These are phyloP conservation scores for Yamadazyma phyllophila DNA, from an alignment of 805 yeast genomes.

Conservation along the genomic window DNA sequence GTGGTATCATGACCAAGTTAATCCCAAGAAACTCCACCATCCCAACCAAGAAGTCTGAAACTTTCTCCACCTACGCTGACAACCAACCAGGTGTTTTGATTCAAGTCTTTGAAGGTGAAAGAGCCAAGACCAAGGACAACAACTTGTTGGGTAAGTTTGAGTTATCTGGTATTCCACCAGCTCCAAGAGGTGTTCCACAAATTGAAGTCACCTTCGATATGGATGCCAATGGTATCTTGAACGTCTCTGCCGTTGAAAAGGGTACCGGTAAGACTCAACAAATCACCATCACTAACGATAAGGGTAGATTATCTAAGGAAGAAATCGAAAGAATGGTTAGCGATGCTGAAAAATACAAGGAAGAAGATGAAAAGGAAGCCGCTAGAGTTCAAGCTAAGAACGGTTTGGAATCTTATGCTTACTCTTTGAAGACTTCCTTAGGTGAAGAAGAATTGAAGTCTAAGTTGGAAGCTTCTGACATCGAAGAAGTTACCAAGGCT, in stretches of 20 bases:
- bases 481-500: slow-evolving; percentile 69
- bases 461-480: slow-evolving; percentile 46
- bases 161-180: slow-evolving; percentile 95
- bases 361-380: slow-evolving; percentile 94
- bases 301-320: slow-evolving; percentile 97
- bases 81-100: slow-evolving; percentile 98
- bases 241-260: slow-evolving; percentile 95
- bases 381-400: slow-evolving; percentile 91
- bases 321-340: slow-evolving; percentile 97
- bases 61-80: slow-evolving; percentile 95
- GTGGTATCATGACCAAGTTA: slow-evolving; percentile 98
- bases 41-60: slow-evolving; percentile 96
- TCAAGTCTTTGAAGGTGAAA: slow-evolving; percentile 98
- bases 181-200: slow-evolving; percentile 98
- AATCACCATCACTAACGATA: slow-evolving; percentile 97
- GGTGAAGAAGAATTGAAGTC: slow-evolving; percentile 15
- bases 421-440: slow-evolving; percentile 83
- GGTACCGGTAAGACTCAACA: slow-evolving; percentile 97
- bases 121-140: slow-evolving; percentile 94
- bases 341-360: slow-evolving; percentile 97
- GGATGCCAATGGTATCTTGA: slow-evolving; percentile 96
- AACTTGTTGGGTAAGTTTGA: slow-evolving; percentile 96
- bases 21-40: slow-evolving; percentile 98
- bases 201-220: slow-evolving; percentile 96
- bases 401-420: slow-evolving; percentile 92